These are phyloP conservation scores for Talaromyces rugulosus DNA, from an alignment of 2,329 filamentous ascomycete species.

Conservation along the genomic window DNA sequence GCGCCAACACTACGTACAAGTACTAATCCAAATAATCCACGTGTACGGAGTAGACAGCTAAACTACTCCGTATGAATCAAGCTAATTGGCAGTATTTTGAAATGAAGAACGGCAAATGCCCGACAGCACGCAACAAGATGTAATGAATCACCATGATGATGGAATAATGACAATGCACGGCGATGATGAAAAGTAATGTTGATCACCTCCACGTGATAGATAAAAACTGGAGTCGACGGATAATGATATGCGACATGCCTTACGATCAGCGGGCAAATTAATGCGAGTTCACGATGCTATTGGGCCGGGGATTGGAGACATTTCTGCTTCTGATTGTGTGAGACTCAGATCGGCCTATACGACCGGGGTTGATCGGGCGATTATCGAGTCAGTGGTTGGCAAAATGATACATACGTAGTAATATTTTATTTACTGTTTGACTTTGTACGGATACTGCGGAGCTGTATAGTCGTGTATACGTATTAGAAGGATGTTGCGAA, in stretches of 20 bases:
- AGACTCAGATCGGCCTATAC: background rate
- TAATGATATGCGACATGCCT: background rate
- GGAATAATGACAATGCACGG: background rate
- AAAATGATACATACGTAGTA: background rate
- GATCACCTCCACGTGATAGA: background rate
- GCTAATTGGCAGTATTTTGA: background rate
- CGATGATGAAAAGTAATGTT: background rate
- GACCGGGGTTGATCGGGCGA: background rate
- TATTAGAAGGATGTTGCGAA: background rate
- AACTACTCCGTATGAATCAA: background rate
- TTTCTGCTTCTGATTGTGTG: background rate
- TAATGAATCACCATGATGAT: background rate
- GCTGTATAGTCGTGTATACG: background rate
- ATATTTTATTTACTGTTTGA: background rate
- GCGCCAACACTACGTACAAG: background rate
- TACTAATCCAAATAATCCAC: background rate
- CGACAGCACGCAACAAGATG: background rate
- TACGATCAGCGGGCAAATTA: background rate
- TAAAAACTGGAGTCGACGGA: background rate
- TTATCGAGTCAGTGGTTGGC: background rate
- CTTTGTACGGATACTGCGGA: background rate
- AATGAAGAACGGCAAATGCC: no score
- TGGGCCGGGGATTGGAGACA: background rate
- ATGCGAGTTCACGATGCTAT: background rate
- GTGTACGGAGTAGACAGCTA: background rate